Percentiles rank a stretch among this genome's conserved stretches.
Conservation (phyloP, 2,329 filamentous ascomycete genomes). For the Dothiorella sarmentorum region DNA sequence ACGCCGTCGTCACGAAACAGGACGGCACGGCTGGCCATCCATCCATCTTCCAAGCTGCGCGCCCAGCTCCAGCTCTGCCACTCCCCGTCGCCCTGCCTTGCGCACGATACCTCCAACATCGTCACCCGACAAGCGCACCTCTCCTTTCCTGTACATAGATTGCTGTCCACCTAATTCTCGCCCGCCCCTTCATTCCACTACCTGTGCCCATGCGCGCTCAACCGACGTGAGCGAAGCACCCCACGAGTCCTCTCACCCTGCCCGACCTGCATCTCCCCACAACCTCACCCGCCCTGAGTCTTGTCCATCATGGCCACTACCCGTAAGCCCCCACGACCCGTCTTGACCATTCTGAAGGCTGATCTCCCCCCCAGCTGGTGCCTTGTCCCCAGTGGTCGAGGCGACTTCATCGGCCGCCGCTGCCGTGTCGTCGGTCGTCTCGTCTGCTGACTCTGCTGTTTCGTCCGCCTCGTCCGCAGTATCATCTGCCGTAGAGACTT, state of each 20-base stretch:
- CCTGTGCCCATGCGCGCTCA: neutral
- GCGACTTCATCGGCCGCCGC: neutral
- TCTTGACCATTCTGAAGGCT: no score
- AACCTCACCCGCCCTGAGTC: neutral
- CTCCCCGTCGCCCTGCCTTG: neutral
- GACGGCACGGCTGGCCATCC: constrained; percentile 4
- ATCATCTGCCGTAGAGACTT: constrained; percentile 7
- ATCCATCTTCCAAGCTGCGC: neutral
- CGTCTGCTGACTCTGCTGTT: neutral
- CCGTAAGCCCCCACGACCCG: constrained; percentile 3
- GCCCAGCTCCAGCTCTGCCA: neutral
- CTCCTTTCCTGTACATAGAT: constrained; percentile 13
- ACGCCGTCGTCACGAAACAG: constrained; percentile 16
- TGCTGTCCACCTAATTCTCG: constrained; percentile 2
- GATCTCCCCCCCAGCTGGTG: no score
- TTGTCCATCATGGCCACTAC: constrained; percentile 8
- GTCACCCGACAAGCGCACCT: neutral
- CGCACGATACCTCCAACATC: neutral
- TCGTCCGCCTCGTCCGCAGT: constrained; percentile 5
- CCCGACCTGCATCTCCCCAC: neutral
- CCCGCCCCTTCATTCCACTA: constrained; percentile 8
- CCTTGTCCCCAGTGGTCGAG: neutral
- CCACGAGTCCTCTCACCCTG: neutral
- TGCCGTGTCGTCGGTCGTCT: neutral
- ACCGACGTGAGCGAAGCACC: constrained; percentile 7